Percentiles rank a stretch among this genome's conserved stretches.
These are phyloP conservation scores for Picochlorum sp. DNA, from an alignment of 139 green algal species.

Conservation along the genomic window DNA sequence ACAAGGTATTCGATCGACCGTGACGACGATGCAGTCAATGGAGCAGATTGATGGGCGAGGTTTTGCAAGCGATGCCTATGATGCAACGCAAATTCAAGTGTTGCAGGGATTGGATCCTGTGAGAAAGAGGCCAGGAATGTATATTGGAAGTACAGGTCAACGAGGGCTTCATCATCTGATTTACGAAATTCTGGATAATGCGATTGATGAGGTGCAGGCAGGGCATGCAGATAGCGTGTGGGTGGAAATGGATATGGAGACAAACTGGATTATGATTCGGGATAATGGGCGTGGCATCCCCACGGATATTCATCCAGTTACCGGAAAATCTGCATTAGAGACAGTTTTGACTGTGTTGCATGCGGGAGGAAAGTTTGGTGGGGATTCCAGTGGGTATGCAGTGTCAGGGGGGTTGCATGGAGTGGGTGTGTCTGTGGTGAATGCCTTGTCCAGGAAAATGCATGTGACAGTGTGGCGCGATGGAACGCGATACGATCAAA, in stretches of 20 bases:
- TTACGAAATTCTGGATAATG: slow-evolving; percentile 97
- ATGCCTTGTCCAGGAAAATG: slow-evolving; percentile 80
- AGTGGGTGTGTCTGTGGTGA: slow-evolving; percentile 94
- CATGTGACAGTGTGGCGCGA: slow-evolving; percentile 65
- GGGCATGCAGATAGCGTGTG: slow-evolving; percentile 57
- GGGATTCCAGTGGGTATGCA: slow-evolving; percentile 63
- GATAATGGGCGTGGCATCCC: slow-evolving; percentile 94
- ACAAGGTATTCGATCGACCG: no score
- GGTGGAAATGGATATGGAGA: slow-evolving; percentile 57
- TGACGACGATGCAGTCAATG: no score
- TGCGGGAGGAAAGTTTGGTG: slow-evolving; percentile 97
- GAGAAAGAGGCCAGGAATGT: slow-evolving; percentile 96
- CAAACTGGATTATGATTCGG: slow-evolving; percentile 59
- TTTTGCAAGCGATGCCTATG: slow-evolving; percentile 13
- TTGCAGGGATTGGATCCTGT: slow-evolving; percentile 97
- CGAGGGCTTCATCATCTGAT: slow-evolving; percentile 93
- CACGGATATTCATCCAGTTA: slow-evolving; percentile 79
- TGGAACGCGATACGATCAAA: slow-evolving; percentile 54
- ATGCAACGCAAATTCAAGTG: slow-evolving; percentile 49
- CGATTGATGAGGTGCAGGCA: slow-evolving; percentile 82
- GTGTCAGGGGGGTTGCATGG: slow-evolving; percentile 92
- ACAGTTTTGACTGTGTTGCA: slow-evolving; percentile 88
- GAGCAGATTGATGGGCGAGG: not conserved
- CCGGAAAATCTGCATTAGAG: slow-evolving; percentile 72
- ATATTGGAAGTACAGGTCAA: slow-evolving; percentile 92